Conservation (phyloP, 1,284 basidiomycete species). For the Leccinum discolor region DNA sequence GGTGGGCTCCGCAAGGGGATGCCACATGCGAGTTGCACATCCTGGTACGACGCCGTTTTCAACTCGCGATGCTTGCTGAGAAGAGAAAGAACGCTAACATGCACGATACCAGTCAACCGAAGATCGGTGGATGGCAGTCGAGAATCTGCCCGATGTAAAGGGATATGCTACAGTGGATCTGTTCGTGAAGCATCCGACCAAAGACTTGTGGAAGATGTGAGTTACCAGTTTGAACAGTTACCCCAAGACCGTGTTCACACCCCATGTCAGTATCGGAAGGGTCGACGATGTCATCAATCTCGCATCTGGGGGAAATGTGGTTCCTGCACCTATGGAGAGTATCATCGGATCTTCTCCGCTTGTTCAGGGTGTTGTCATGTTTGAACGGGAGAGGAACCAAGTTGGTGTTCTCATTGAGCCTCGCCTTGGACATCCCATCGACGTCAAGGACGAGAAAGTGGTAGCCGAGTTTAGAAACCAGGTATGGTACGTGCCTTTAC, state of each 20-base stretch:
- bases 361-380: neutral
- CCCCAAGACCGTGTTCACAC: neutral
- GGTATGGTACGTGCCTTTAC: neutral
- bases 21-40: conserved; percentile 21
- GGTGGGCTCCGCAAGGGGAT: conserved; percentile 33
- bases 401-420: neutral
- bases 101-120: conserved; percentile 15
- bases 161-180: conserved; percentile 10
- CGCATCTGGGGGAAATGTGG: neutral
- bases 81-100: too few species aligned
- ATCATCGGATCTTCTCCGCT: neutral
- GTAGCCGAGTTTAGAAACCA: neutral
- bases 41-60: conserved; percentile 21
- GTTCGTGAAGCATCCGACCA: conserved; percentile 21
- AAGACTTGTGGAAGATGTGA: conserved; percentile 19
- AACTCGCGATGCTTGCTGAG: neutral
- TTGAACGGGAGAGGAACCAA: neutral
- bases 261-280: neutral
- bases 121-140: conserved; percentile 16
- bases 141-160: conserved; percentile 23
- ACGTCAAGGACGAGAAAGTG: neutral
- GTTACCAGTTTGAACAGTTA: neutral
- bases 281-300: neutral
- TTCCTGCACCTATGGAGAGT: neutral
- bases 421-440: neutral